A percentile compares a stretch with the other conserved stretches of the same genome.
Conservation (phyloP, 345 rosid genomes). For the Salix arbutifolia region DNA sequence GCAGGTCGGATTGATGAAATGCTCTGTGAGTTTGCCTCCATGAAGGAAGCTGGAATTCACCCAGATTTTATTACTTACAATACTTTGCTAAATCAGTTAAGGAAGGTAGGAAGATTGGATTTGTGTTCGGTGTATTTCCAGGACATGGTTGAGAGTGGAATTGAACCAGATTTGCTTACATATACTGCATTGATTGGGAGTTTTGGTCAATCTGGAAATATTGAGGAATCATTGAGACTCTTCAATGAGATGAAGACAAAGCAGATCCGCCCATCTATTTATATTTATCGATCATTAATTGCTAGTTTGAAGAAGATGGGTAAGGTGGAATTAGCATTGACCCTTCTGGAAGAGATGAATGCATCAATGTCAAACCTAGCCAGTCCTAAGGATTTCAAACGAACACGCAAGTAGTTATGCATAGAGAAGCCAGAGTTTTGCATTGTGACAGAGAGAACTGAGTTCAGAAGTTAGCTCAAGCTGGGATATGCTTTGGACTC, state of each 20-base stretch:
- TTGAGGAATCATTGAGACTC: conserved; percentile 54
- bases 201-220: conserved; percentile 69
- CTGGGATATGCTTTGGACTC: conserved; percentile 35
- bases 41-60: conserved; percentile 58
- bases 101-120: conserved; percentile 68
- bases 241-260: conserved; percentile 64
- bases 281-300: conserved; percentile 53
- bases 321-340: conserved; percentile 42
- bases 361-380: conserved; percentile 48
- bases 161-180: conserved; percentile 71
- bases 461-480: background rate
- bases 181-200: conserved; percentile 70
- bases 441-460: background rate
- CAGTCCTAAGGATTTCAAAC: conserved; percentile 60
- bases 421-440: background rate
- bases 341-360: conserved; percentile 58
- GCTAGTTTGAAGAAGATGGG: conserved; percentile 47
- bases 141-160: conserved; percentile 57
- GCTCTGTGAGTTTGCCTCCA: conserved; percentile 43
- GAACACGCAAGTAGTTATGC: conserved; percentile 30
- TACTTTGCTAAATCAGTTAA: conserved; percentile 59
- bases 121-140: conserved; percentile 44
- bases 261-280: conserved; percentile 60
- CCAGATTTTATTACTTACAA: conserved; percentile 68
- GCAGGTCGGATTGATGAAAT: conserved; percentile 57